phyloP scores from a whole-genome alignment of 2,329 filamentous ascomycete species.

The Calonectria honghensis region DNA sequence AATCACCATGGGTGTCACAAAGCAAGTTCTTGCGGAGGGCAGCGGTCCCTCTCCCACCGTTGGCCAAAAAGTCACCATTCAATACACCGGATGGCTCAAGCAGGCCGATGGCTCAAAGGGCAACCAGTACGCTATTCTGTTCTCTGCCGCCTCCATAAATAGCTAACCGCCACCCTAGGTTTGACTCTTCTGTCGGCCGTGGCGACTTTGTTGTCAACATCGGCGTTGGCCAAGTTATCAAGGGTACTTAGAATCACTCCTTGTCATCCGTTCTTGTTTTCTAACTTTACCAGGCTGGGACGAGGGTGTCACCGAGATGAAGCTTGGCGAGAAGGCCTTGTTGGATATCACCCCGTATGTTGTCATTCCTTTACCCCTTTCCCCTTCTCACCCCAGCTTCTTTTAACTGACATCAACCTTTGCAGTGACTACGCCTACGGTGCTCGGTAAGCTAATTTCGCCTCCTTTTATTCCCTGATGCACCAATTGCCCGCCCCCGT shows the following conservation, averaged over 20 bases:
- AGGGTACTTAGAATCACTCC: slow-evolving; percentile 73
- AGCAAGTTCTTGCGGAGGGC: slow-evolving; percentile 78
- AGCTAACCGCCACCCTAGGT: slow-evolving; percentile 72
- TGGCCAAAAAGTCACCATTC: slow-evolving; percentile 87
- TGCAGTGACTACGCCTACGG: slow-evolving; percentile 80
- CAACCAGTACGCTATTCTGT: slow-evolving; percentile 75
- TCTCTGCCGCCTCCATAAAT: not conserved
- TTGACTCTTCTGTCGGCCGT: slow-evolving; percentile 89
- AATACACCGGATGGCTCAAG: slow-evolving; percentile 93
- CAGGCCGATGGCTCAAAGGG: slow-evolving; percentile 79
- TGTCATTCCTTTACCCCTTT: not conserved
- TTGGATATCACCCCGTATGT: slow-evolving; percentile 81
- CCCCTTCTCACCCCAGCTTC: too few species aligned
- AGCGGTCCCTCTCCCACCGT: slow-evolving; percentile 75
- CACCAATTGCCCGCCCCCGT: slow-evolving; percentile 51
- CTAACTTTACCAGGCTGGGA: slow-evolving; percentile 79
- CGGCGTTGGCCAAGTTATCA: slow-evolving; percentile 89
- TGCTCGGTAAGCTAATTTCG: slow-evolving; percentile 67
- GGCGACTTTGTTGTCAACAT: slow-evolving; percentile 86
- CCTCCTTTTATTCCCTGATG: slow-evolving; percentile 24
- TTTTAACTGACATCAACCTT: slow-evolving; percentile 44
- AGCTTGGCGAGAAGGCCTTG: slow-evolving; percentile 90
- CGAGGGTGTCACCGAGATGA: slow-evolving; percentile 90
- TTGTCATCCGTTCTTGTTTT: not conserved
- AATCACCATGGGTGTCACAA: slow-evolving; percentile 82